These are phyloP conservation scores for Ophiostoma triangulosporum DNA, from an alignment of 2,329 filamentous ascomycete species.

Conservation along the genomic window DNA sequence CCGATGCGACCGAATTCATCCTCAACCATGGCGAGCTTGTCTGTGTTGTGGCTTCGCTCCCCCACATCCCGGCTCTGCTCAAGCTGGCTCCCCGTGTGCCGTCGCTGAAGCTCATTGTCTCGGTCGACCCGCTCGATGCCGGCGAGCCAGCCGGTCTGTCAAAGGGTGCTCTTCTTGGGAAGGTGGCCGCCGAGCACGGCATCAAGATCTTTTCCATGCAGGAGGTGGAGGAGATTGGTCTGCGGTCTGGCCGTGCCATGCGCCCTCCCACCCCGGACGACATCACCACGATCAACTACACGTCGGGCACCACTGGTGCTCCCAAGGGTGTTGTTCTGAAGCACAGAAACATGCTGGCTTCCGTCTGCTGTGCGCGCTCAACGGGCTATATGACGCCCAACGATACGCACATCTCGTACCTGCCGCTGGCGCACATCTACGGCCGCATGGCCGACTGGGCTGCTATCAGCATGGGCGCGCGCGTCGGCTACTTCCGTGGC, in stretches of 20 bases:
- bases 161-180: constrained; percentile 65
- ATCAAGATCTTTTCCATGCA: constrained; percentile 66
- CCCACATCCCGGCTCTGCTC: constrained; percentile 68
- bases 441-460: constrained; percentile 72
- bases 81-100: constrained; percentile 68
- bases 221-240: constrained; percentile 72
- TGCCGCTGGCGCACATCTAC: constrained; percentile 90
- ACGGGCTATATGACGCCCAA: constrained; percentile 33
- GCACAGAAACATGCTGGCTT: constrained; percentile 68
- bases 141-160: constrained; percentile 66
- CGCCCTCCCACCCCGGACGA: constrained; percentile 63
- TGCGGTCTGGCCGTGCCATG: constrained; percentile 52
- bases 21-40: constrained; percentile 74
- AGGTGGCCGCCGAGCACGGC: constrained; percentile 59
- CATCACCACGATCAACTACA: constrained; percentile 82
- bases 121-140: constrained; percentile 66
- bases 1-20: constrained; percentile 87
- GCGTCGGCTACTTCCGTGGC: constrained; percentile 87
- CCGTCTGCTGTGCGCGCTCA: constrained; percentile 46
- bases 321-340: constrained; percentile 77
- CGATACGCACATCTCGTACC: constrained; percentile 68
- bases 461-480: constrained; percentile 55
- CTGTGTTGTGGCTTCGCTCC: constrained; percentile 65
- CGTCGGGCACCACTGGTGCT: constrained; percentile 69
- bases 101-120: constrained; percentile 74